Conservation (phyloP, 2,329 filamentous ascomycete species). For the Metarhizium sp. region DNA sequence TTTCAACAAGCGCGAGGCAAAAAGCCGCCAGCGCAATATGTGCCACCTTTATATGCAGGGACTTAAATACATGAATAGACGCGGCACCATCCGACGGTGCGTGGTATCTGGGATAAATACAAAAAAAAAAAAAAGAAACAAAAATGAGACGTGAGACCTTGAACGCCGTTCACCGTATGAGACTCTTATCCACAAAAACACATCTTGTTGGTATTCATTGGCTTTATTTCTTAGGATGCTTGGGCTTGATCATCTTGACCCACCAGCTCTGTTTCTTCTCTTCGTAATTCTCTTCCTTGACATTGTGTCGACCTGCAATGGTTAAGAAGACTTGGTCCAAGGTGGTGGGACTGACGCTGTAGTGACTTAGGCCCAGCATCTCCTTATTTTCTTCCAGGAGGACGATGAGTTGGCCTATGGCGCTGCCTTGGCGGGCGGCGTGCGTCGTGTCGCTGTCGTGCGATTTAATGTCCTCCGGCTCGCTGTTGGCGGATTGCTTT, state of each 20-base stretch:
- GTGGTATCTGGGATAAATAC: not conserved
- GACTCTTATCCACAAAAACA: not conserved
- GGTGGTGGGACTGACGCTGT: conserved; percentile 77
- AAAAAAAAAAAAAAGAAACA: not conserved
- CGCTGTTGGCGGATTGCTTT: not conserved
- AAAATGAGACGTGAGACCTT: not conserved
- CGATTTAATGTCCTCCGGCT: not conserved
- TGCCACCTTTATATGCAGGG: too few relatives aligned
- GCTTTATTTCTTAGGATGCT: not conserved
- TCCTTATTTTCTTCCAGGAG: conserved; percentile 63
- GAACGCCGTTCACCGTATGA: not conserved
- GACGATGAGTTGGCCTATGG: conserved; percentile 61
- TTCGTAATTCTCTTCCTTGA: conserved; percentile 61
- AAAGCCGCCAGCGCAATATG: too few relatives aligned
- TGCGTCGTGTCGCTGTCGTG: conserved; percentile 9
- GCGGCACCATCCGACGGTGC: not conserved
- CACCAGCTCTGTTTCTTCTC: conserved; percentile 17
- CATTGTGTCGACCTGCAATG: conserved; percentile 73
- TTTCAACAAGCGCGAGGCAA: too few relatives aligned
- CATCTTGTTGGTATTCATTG: not conserved
- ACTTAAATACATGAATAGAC: not conserved
- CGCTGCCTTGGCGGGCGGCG: conserved; percentile 28
- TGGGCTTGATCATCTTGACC: conserved; percentile 2
- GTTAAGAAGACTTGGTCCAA: conserved; percentile 84
- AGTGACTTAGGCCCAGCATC: conserved; percentile 68